Evolutionary conservation across 192 early-diverging fungal genomes (phyloP), one percentile per base, ranked within the genome.

Genomic region (Coemansia sp.): DNA sequence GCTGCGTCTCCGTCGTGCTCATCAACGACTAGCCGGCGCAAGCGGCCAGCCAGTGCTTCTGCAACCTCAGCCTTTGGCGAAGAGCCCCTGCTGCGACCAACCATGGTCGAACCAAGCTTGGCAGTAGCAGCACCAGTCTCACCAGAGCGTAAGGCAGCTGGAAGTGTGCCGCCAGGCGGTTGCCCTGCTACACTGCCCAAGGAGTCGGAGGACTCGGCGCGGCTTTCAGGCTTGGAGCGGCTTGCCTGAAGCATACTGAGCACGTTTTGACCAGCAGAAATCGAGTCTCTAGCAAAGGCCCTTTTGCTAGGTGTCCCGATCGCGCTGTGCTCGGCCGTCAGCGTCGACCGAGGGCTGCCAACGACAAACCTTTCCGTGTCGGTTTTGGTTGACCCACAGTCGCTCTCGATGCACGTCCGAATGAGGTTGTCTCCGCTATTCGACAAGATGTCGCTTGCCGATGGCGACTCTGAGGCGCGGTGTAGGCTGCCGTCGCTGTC

Each of bases 171-270:
- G 20, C 50, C 50, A 11, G 24, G 21, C 9, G 26, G 24, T 28
- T 51, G 50, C 24, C 50, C 50, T 28, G 50, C 9, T 51, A 28
- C 21, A 10, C 50, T 14, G 24, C 50, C 50, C 21, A 51, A 14
- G 23, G 50, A 51, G 14, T 51, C 50, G 24, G 50, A 51, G 9
- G 50, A 51, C 50, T 51, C 50, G 50, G 24, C 24, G 24, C 50
- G 50, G 24, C 50, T 23, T 28, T 51, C 50, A 3, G 66, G 40
- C 66, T 40, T 61, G 58, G 59, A 58, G 28, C 68, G 70, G 59
- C 70, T 80, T 18, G 77, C 77, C 46, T 80, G 71, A 60, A 80
- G 69, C 77, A 80, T 80, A 65, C 69, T 74, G 10, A 80, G 72
- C 34, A 80, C 77, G 63, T 58, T 80, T 62, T 80, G 77, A 9